These are phyloP conservation scores for Daldinia sp. DNA, from an alignment of 2,329 filamentous ascomycete species.

Conservation along the genomic window DNA sequence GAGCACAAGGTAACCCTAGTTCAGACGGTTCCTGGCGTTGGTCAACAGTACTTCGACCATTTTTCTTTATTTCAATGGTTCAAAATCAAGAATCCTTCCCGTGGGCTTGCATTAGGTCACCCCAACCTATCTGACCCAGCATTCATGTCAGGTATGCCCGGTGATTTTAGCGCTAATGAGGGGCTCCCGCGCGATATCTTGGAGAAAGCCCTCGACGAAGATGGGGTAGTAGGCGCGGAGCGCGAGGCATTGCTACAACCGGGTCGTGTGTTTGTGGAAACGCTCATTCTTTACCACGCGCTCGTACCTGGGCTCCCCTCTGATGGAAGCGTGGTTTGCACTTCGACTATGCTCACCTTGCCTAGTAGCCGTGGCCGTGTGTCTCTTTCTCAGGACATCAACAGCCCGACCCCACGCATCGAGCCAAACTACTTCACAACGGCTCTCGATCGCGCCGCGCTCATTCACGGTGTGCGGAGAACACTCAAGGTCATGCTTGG, in stretches of 20 bases:
- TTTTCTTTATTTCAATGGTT: constrained; percentile 45
- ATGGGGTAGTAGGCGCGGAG: constrained; percentile 5
- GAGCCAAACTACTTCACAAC: constrained; percentile 44
- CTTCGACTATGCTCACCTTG: constrained; percentile 10
- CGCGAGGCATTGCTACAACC: constrained; percentile 12
- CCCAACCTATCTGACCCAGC: not conserved
- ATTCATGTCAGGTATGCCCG: constrained; percentile 12
- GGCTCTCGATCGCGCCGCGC: constrained; percentile 41
- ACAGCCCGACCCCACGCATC: constrained; percentile 19
- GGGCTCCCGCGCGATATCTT: constrained; percentile 4
- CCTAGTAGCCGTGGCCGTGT: constrained; percentile 7
- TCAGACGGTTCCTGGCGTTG: constrained; percentile 41
- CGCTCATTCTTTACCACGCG: constrained; percentile 10
- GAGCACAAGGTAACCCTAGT: constrained; percentile 46
- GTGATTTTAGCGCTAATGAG: constrained; percentile 5
- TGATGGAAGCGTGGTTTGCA: constrained; percentile 9
- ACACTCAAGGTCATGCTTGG: constrained; percentile 38
- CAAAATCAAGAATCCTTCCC: constrained; percentile 36
- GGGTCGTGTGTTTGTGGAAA: constrained; percentile 20
- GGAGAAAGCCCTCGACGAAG: constrained; percentile 15
- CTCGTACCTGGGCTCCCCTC: constrained; percentile 8
- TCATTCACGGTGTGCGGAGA: constrained; percentile 38
- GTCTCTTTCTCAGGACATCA: not conserved
- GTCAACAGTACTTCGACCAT: constrained; percentile 41
- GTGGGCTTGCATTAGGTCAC: constrained; percentile 12